Percentiles rank a stretch among this genome's conserved stretches.
Evolutionary conservation across 148 eudicot genomes (phyloP).

Genomic region (Mesembryanthemum crystallinum): DNA sequence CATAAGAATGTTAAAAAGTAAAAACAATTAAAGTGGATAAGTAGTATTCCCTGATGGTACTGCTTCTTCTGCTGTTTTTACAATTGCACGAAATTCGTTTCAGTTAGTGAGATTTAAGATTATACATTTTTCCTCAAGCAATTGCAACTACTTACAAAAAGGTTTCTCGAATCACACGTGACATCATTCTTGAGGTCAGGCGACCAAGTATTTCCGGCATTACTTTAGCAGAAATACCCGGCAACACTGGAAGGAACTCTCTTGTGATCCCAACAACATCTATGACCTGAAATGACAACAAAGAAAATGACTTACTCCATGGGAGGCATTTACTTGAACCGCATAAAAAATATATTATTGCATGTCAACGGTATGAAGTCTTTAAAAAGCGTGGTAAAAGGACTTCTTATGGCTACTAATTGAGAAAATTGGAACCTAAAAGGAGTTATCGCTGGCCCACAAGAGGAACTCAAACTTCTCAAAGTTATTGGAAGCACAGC

Average conservation of each 20-base stretch:
- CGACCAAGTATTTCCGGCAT: conserved; percentile 76
- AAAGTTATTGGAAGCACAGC: background rate
- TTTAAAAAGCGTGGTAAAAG: too few relatives aligned
- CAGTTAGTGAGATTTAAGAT: background rate
- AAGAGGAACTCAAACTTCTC: too few relatives aligned
- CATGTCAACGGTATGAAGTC: too few relatives aligned
- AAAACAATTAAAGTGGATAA: too few relatives aligned
- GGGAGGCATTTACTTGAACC: background rate
- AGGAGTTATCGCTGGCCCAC: too few relatives aligned
- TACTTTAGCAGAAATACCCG: conserved; percentile 71
- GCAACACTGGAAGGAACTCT: conserved; percentile 76
- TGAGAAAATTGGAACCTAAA: too few relatives aligned
- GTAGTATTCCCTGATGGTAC: too few relatives aligned
- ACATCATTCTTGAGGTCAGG: conserved; percentile 70
- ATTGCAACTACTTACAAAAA: conserved; percentile 33
- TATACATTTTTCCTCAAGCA: background rate
- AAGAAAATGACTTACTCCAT: conserved; percentile 1
- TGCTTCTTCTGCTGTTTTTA: too few relatives aligned
- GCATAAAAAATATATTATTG: background rate
- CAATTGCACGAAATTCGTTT: background rate
- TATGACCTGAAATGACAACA: conserved; percentile 36
- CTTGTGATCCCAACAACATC: conserved; percentile 49
- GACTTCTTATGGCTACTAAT: too few relatives aligned
- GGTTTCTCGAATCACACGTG: conserved; percentile 68
- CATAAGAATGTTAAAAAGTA: too few relatives aligned